Evolutionary conservation across 1,284 basidiomycete species (phyloP).

Genomic region (Testicularia cyperi): DNA sequence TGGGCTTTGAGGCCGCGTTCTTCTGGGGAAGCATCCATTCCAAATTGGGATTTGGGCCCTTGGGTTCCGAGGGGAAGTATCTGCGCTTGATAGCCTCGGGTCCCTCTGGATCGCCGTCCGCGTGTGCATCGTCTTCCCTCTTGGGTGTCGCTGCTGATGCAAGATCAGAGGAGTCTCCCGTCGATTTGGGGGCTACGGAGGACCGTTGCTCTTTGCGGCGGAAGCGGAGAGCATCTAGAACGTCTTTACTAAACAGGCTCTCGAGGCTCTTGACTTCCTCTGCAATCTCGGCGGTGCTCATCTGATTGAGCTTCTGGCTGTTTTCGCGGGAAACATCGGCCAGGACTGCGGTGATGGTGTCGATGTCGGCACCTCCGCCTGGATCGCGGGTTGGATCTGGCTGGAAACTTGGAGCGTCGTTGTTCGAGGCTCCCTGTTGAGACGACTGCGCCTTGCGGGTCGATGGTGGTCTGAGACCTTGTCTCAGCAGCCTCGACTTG

Average conservation of each 20-base stretch:
- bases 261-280: constrained; percentile 47
- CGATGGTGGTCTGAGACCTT: constrained; percentile 23
- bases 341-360: constrained; percentile 36
- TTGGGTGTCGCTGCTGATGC: constrained; percentile 58
- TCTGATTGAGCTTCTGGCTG: constrained; percentile 40
- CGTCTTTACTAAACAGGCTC: constrained; percentile 45
- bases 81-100: constrained; percentile 76
- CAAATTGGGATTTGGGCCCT: constrained; percentile 31
- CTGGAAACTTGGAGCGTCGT: constrained; percentile 3
- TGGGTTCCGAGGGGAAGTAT: constrained; percentile 74
- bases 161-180: not conserved
- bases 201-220: constrained; percentile 28
- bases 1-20: not conserved
- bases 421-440: not conserved
- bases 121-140: no score
- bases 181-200: constrained; percentile 1
- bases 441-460: constrained; percentile 6
- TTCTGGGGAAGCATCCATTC: constrained; percentile 46
- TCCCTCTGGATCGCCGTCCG: no score
- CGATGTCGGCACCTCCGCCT: constrained; percentile 50
- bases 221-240: constrained; percentile 41
- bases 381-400: constrained; percentile 46
- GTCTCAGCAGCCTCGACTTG: constrained; percentile 40
- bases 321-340: constrained; percentile 43
- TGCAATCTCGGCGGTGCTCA: constrained; percentile 43